Conservation (phyloP, 2,329 filamentous ascomycete species). For the Pseudocercospora cruenta region DNA sequence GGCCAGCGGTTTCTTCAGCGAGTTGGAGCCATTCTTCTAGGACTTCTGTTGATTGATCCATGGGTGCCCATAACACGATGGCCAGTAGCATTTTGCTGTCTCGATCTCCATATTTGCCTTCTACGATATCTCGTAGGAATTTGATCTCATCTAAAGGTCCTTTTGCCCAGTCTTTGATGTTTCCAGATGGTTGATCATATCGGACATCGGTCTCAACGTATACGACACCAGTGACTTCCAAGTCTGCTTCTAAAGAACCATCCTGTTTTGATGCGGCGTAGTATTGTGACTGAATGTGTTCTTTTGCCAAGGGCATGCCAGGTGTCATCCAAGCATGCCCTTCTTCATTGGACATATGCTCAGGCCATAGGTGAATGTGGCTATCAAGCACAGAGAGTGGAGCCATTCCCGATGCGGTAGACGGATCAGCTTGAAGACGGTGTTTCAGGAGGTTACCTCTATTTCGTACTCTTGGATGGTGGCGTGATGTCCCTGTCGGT, state of each 20-base stretch:
- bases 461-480: neutral
- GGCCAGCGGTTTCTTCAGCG: conserved; percentile 65
- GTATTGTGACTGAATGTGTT: conserved; percentile 57
- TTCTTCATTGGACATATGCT: conserved; percentile 60
- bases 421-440: neutral
- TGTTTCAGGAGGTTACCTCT: too few species aligned
- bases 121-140: conserved; percentile 68
- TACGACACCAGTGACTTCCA: conserved; percentile 65
- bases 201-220: conserved; percentile 80
- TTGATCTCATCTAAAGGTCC: conserved; percentile 72
- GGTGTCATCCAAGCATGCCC: conserved; percentile 71
- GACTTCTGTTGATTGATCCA: conserved; percentile 64
- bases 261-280: conserved; percentile 37
- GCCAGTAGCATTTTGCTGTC: conserved; percentile 65
- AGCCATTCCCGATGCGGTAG: conserved; percentile 29
- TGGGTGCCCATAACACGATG: conserved; percentile 83
- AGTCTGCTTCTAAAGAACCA: conserved; percentile 42
- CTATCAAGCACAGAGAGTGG: conserved; percentile 71
- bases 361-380: conserved; percentile 86
- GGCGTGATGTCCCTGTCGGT: neutral
- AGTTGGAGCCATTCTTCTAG: conserved; percentile 68
- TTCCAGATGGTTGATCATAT: conserved; percentile 28
- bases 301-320: conserved; percentile 62
- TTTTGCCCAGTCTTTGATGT: conserved; percentile 61
- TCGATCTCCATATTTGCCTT: conserved; percentile 51